Evolutionary conservation across 305 asterid species (phyloP), one percentile per base, ranked within the genome.

Genomic region (Salvia sclarea): DNA sequence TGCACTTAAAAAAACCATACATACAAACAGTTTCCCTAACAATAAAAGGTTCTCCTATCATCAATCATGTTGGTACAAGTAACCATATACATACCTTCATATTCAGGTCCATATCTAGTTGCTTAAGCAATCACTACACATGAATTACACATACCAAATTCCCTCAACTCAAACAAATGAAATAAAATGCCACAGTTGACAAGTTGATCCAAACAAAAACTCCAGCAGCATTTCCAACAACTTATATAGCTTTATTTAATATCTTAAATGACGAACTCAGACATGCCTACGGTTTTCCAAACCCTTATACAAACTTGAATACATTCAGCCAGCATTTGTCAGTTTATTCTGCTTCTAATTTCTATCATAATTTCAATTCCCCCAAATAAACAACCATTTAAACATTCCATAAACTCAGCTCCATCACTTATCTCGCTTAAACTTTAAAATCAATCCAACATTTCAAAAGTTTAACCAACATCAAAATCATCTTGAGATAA

Each of bases 51-150:
- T 44, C 17, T 44, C 50, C 14, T 44, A 44, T 44, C 8, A 44
- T 44, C 21, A 44, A 44, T 44, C 50, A 1, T 5, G 50, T n/a
- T 44, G 50, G 50, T 17, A 48, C 55, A 6, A 17, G 55, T 16
- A 17, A 17, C 28, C 55, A 17, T 28, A 48, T 7, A 11, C 20
- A 17, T 48, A 48, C 43, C 50, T 5, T 1, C 53, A 61, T 21
- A 61, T 61, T 61, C 38, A 43, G 17, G 25, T 54, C 55, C 55
- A 18, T 48, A 48, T 18, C 55, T 48, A 48, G 55, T 48, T 48
- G 8, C 28, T 33, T 33, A 9, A 33, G 8, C 38, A 33, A 33
- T 7, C 38, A 7, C 38, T 6, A 33, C 9, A 48, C 13, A 48
- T 48, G 28, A 48, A 48, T 48, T 48, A 48, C 0, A 13, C 55